Percentiles rank a stretch among this genome's conserved stretches.
Evolutionary conservation across 257 asterid genomes (phyloP).

Genomic region (Euphrasia confusa): DNA sequence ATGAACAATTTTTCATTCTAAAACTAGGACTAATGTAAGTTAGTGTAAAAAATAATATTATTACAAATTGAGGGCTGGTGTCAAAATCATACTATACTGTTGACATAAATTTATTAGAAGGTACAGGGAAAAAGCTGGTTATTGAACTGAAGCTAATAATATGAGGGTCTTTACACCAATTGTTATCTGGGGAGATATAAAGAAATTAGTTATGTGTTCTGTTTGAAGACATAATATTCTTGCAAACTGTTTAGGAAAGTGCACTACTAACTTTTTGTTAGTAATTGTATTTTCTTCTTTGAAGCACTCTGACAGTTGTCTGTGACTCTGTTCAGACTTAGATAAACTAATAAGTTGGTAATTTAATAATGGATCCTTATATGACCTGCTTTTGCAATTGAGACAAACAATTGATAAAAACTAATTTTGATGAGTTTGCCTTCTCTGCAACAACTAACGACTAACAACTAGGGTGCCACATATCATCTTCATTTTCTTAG

Average conservation of each 20-base stretch:
- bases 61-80: conserved; percentile 7
- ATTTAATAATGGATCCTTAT: conserved; percentile 5
- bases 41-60: conserved; percentile 2
- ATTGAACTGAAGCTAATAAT: conserved; percentile 13
- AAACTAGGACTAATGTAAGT: conserved; percentile 11
- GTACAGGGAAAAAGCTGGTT: conserved; percentile 13
- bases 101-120: conserved; percentile 11
- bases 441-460: neutral
- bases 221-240: neutral
- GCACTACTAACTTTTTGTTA: neutral
- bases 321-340: conserved; percentile 3
- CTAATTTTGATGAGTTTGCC: neutral
- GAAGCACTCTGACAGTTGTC: neutral
- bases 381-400: conserved; percentile 18
- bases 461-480: conserved; percentile 1
- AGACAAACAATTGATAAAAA: conserved; percentile 10
- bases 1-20: conserved; percentile 4
- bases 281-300: neutral
- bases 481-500: neutral
- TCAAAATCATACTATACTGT: conserved; percentile 11
- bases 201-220: neutral
- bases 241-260: conserved; percentile 1
- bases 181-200: conserved; percentile 14
- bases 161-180: conserved; percentile 4
- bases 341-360: conserved; percentile 14